These are phyloP conservation scores for Warburgia ugandensis DNA, from an alignment of 164 flowering plant species.

Conservation along the genomic window DNA sequence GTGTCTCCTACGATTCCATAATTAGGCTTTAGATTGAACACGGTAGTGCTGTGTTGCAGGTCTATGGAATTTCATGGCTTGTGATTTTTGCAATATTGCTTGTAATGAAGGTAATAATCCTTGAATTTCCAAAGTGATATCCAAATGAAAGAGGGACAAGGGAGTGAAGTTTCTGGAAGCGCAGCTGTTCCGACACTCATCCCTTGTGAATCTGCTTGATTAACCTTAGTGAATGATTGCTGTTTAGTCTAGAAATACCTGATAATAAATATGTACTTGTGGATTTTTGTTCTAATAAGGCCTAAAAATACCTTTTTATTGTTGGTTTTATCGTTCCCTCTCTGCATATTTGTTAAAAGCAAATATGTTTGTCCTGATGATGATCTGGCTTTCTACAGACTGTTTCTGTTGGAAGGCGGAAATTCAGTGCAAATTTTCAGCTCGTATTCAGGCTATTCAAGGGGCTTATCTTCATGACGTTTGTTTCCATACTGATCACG, in stretches of 20 bases:
- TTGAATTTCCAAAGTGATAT: not conserved
- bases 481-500: slow-evolving; percentile 48
- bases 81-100: slow-evolving; percentile 65
- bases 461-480: slow-evolving; percentile 74
- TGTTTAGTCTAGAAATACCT: not conserved
- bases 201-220: not conserved
- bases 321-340: too few species aligned
- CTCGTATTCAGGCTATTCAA: slow-evolving; percentile 77
- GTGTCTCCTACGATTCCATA: not conserved
- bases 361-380: not conserved
- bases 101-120: slow-evolving; percentile 74
- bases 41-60: slow-evolving; percentile 43
- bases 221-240: not conserved
- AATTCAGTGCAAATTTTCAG: slow-evolving; percentile 74
- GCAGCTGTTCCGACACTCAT: not conserved
- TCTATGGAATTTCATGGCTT: slow-evolving; percentile 88
- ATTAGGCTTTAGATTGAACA: not conserved
- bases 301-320: too few species aligned
- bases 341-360: not conserved
- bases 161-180: not conserved
- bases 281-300: too few species aligned
- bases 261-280: too few species aligned
- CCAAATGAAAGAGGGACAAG: not conserved
- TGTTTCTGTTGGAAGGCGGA: slow-evolving; percentile 67
- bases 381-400: slow-evolving; percentile 34